Base-by-base conservation (phyloP, 2,329 filamentous ascomycete species). In the Diplocarpon mali region DNA sequence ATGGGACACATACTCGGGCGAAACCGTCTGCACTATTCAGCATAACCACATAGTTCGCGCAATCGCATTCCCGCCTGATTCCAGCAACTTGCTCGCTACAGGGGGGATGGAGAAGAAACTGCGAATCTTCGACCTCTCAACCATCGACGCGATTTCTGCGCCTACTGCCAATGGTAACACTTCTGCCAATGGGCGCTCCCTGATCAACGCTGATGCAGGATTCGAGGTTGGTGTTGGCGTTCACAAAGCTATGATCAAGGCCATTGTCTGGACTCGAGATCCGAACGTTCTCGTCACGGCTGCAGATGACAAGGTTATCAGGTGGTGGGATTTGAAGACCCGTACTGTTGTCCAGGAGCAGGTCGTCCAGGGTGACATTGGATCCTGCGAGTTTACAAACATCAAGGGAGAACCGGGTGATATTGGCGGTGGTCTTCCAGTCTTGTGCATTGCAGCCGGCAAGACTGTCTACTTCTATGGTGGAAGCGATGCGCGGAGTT, bases 41-140 rank as follows among this genome's bases (percentile, higher is more conserved):
- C 92, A 98, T 64, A 79, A 88, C 53, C 92, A 98, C 65, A 95
- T 98, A 53, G 92, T 96, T 49, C 86, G 92, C 52, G 85, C 90
- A 32, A 78, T 96, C 50, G 88, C 92, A 10, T 96, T 95, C 58
- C 84, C 86, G 2, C 79, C 84, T 35, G 83, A 90, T 56, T 76
- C 80, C 43, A 80, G 80, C 16, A 83, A 85, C n/a, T 80, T 94
- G 45, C 72, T 98, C 24, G 92, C 90, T 5, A 96, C 92, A 0
- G 92, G 90, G 29, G 92, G 92, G 20, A 85, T 85, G 69, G 92
- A 98, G 68, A 96, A 95, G 73, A 95, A 92, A 66, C 75, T 98
- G 42, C 85, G 90, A 42, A 83, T 98, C 51, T 98, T 92, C 60
- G 90, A 96, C 58, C 71, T 98, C 13, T 78, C 78, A 13, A 77